A percentile compares a stretch with the other conserved stretches of the same genome.
These are phyloP conservation scores for Gymnopus androsaceus DNA, from an alignment of 1,284 basidiomycete species.

Conservation along the genomic window DNA sequence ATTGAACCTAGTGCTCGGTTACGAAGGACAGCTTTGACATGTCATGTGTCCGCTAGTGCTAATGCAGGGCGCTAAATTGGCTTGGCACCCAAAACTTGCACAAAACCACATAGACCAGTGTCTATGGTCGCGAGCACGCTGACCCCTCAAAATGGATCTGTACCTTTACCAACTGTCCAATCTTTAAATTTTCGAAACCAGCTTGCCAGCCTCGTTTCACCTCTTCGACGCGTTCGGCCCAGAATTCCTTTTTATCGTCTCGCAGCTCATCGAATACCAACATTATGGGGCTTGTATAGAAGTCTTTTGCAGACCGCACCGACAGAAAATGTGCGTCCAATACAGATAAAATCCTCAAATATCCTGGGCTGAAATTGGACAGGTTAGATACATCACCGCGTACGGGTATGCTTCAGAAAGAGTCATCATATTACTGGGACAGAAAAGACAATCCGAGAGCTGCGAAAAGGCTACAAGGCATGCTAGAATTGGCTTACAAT, in stretches of 20 bases:
- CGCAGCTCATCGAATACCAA: slow-evolving; percentile 73
- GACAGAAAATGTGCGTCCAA: slow-evolving; percentile 51
- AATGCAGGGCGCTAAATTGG: too few relatives aligned
- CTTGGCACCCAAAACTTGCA: not conserved
- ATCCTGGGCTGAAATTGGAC: slow-evolving; percentile 14
- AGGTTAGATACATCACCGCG: slow-evolving; percentile 55
- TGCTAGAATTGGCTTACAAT: slow-evolving; percentile 18
- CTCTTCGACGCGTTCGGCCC: slow-evolving; percentile 59
- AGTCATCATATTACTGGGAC: slow-evolving; percentile 54
- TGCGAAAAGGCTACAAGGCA: slow-evolving; percentile 58
- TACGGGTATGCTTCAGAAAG: slow-evolving; percentile 55
- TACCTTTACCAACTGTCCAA: slow-evolving; percentile 18
- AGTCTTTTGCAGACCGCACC: slow-evolving; percentile 61
- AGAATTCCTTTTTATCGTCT: slow-evolving; percentile 71
- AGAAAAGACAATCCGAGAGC: slow-evolving; percentile 41
- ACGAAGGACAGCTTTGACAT: too few relatives aligned
- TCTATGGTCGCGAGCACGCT: too few relatives aligned
- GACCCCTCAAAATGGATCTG: too few relatives aligned
- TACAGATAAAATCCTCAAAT: slow-evolving; percentile 7
- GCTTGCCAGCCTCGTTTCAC: slow-evolving; percentile 54
- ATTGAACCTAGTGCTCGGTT: too few relatives aligned
- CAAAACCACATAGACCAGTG: not conserved
- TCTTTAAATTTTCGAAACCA: slow-evolving; percentile 55
- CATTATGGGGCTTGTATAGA: slow-evolving; percentile 68
- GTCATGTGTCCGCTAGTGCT: too few relatives aligned